Percentiles rank a stretch among this genome's conserved stretches.
Conservation (phyloP, 129 eudicot species). For the Sambucus nigra region DNA sequence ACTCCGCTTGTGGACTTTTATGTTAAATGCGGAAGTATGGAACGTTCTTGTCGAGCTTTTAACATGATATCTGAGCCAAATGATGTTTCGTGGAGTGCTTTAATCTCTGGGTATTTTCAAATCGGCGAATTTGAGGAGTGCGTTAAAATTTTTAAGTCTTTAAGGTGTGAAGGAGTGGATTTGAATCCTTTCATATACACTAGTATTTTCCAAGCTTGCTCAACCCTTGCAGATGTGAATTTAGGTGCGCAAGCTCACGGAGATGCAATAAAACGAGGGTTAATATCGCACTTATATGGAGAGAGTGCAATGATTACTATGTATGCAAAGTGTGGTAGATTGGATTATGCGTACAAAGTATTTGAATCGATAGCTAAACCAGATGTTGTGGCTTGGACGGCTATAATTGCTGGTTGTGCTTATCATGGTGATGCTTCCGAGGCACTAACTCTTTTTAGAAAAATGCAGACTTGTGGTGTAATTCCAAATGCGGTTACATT, state of each 20-base stretch:
- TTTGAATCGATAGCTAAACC: not conserved
- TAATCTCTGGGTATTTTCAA: no score
- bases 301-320: slow-evolving; percentile 11
- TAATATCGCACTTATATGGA: not conserved
- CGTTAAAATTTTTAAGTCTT: no score
- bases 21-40: slow-evolving; percentile 9
- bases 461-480: slow-evolving; percentile 7
- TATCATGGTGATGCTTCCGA: slow-evolving; percentile 7
- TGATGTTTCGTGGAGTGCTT: not conserved
- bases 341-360: not conserved
- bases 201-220: no score
- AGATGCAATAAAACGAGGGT: slow-evolving; percentile 6
- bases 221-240: no score
- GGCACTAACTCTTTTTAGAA: slow-evolving; percentile 9
- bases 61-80: slow-evolving; percentile 3
- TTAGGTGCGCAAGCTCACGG: slow-evolving; percentile 5
- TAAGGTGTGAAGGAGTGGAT: slow-evolving; percentile 1
- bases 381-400: slow-evolving; percentile 11
- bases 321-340: slow-evolving; percentile 15
- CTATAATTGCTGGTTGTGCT: slow-evolving; percentile 8
- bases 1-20: slow-evolving; percentile 15
- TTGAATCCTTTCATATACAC: not conserved
- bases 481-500: slow-evolving; percentile 5
- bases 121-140: no score
- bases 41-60: slow-evolving; percentile 13